Percentiles rank a stretch among this genome's conserved stretches.
These are phyloP conservation scores for Gamarada debralockiae DNA, from an alignment of 495 filamentous ascomycete genomes.

Conservation along the genomic window DNA sequence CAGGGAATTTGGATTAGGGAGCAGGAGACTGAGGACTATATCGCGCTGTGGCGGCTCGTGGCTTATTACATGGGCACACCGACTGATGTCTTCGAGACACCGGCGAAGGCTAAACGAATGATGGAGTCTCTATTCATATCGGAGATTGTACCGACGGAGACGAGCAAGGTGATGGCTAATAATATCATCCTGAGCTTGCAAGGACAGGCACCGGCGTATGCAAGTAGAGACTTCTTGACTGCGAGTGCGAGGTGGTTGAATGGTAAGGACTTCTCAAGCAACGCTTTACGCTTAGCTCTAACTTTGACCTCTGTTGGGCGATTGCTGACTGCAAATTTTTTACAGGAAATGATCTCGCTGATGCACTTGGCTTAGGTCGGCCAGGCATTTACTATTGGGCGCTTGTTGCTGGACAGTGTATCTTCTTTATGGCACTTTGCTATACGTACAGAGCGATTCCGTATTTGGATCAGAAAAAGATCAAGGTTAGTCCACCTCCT, in stretches of 20 bases:
- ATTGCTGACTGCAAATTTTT: too few relatives aligned
- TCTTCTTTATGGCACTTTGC: slow-evolving; percentile 54
- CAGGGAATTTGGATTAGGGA: slow-evolving; percentile 64
- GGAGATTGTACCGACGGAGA: slow-evolving; percentile 60
- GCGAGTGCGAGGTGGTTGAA: slow-evolving; percentile 69
- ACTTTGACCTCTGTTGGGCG: too few relatives aligned
- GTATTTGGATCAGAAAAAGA: slow-evolving; percentile 54
- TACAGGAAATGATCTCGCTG: slow-evolving; percentile 54
- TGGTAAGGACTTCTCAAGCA: too few relatives aligned
- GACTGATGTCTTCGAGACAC: slow-evolving; percentile 49
- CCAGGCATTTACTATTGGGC: slow-evolving; percentile 53
- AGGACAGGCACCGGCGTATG: slow-evolving; percentile 57
- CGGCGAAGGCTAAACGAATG: slow-evolving; percentile 48
- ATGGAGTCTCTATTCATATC: slow-evolving; percentile 62
- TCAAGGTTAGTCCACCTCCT: slow-evolving; percentile 34
- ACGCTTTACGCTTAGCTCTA: too few relatives aligned
- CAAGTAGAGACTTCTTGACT: slow-evolving; percentile 57
- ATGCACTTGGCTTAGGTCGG: slow-evolving; percentile 55
- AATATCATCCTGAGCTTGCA: slow-evolving; percentile 70
- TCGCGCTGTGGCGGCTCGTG: slow-evolving; percentile 73
- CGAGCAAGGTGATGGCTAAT: slow-evolving; percentile 51
- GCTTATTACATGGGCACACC: slow-evolving; percentile 69
- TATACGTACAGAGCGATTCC: slow-evolving; percentile 53
- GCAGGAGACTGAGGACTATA: slow-evolving; percentile 64
- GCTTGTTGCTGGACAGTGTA: slow-evolving; percentile 63